These are phyloP conservation scores for Penicillium chermesinum DNA, from an alignment of 495 filamentous ascomycete species.

Conservation along the genomic window DNA sequence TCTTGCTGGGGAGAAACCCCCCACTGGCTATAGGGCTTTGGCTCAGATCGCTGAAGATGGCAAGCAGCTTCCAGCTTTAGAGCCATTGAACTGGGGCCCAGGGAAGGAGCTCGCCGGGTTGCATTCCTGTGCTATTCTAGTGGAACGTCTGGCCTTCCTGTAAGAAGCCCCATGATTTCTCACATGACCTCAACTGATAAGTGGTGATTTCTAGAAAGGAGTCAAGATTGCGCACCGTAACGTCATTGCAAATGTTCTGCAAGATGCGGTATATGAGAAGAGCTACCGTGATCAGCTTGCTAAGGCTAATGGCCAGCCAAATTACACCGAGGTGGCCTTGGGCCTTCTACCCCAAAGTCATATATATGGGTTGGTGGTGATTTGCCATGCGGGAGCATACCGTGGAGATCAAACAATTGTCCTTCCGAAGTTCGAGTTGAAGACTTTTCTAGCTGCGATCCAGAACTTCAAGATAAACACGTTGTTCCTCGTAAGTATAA, in stretches of 20 bases:
- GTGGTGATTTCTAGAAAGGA: constrained; percentile 60
- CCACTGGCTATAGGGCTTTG: constrained; percentile 61
- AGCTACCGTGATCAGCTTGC: constrained; percentile 34
- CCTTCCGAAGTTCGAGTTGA: constrained; percentile 81
- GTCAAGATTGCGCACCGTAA: constrained; percentile 90
- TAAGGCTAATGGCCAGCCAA: constrained; percentile 28
- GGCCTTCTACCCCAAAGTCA: constrained; percentile 81
- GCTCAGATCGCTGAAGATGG: constrained; percentile 64
- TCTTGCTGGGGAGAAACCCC: constrained; percentile 41
- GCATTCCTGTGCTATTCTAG: constrained; percentile 89
- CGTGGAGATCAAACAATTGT: constrained; percentile 74
- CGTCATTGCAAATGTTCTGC: constrained; percentile 78
- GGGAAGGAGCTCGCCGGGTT: constrained; percentile 72
- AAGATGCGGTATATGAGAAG: constrained; percentile 55
- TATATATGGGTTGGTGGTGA: constrained; percentile 79
- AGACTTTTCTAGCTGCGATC: constrained; percentile 58
- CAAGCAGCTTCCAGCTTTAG: constrained; percentile 54
- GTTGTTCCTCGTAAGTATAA: constrained; percentile 58
- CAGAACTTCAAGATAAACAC: constrained; percentile 66
- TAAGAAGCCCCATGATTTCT: constrained; percentile 30
- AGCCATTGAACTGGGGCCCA: constrained; percentile 61
- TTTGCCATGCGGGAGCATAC: constrained; percentile 62
- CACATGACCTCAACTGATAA: background rate
- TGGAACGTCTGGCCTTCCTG: constrained; percentile 81
- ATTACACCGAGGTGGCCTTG: constrained; percentile 55